A percentile compares a stretch with the other conserved stretches of the same genome.
Evolutionary conservation across 2,329 filamentous ascomycete genomes (phyloP).

Genomic region (Alternaria angustiovoidea): DNA sequence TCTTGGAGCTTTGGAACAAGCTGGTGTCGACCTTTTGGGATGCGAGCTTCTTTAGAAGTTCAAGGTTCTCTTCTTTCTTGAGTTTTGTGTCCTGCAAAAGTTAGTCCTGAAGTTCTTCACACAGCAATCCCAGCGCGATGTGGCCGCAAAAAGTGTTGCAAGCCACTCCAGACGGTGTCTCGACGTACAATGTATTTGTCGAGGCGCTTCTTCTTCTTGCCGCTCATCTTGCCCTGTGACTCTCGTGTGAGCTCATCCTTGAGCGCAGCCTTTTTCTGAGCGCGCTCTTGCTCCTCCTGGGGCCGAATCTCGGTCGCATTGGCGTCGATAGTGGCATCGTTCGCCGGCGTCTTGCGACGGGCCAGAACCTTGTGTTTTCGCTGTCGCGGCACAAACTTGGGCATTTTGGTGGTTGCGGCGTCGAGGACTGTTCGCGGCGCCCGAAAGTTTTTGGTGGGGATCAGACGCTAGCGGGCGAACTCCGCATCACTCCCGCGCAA

Average conservation of each 20-base stretch:
- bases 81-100: constrained; percentile 78
- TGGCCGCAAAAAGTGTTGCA: not conserved
- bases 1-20: constrained; percentile 78
- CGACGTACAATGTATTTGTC: constrained; percentile 71
- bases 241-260: constrained; percentile 63
- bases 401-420: constrained; percentile 36
- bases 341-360: constrained; percentile 59
- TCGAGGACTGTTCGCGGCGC: constrained; percentile 15
- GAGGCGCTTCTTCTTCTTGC: constrained; percentile 72
- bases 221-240: constrained; percentile 64
- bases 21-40: constrained; percentile 82
- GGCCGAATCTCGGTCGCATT: constrained; percentile 62
- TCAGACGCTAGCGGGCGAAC: constrained; percentile 29
- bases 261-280: constrained; percentile 61
- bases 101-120: constrained; percentile 5
- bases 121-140: not conserved
- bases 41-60: constrained; percentile 83
- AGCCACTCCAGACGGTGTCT: not conserved
- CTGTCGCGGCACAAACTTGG: constrained; percentile 60
- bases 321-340: constrained; percentile 57
- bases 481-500: constrained; percentile 25
- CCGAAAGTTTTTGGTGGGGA: constrained; percentile 50
- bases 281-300: constrained; percentile 61
- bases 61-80: constrained; percentile 89
- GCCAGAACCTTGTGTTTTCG: constrained; percentile 71